Evolutionary conservation across 106 monocot genomes (phyloP).

Genomic region (Posidonia australis): DNA sequence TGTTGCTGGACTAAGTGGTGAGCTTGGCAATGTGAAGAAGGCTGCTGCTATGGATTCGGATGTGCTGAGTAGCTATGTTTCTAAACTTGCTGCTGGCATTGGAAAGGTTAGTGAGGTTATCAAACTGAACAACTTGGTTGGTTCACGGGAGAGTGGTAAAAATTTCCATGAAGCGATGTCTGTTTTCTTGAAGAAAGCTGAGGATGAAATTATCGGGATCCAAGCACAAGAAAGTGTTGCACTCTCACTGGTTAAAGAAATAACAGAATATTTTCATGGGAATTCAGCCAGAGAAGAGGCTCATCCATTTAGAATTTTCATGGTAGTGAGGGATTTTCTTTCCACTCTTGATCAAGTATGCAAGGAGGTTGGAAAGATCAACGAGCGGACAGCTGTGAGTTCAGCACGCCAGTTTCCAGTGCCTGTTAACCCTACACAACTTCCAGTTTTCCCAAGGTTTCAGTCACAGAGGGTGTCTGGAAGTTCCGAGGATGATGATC

Average conservation of each 20-base stretch:
- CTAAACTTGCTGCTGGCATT: conserved; percentile 21
- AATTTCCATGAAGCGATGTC: conserved; percentile 24
- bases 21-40: conserved; percentile 35
- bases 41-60: conserved; percentile 35
- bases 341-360: conserved; percentile 30
- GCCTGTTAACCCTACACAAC: background rate
- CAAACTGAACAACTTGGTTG: background rate
- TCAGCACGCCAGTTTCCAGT: background rate
- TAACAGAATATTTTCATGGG: conserved; percentile 39
- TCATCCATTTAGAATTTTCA: conserved; percentile 44
- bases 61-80: conserved; percentile 17
- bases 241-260: conserved; percentile 20
- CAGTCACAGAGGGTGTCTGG: background rate
- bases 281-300: conserved; percentile 31
- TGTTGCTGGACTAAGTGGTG: conserved; percentile 24
- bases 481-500: conserved; percentile 17
- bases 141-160: background rate
- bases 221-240: conserved; percentile 10
- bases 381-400: conserved; percentile 8
- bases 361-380: conserved; percentile 25
- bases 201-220: conserved; percentile 23
- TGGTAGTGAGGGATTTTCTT: conserved; percentile 41
- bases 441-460: background rate
- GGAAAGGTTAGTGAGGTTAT: conserved; percentile 21
- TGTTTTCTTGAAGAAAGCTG: conserved; percentile 24